These are phyloP conservation scores for Puccinia horiana DNA, from an alignment of 1,284 basidiomycete species.

Conservation along the genomic window DNA sequence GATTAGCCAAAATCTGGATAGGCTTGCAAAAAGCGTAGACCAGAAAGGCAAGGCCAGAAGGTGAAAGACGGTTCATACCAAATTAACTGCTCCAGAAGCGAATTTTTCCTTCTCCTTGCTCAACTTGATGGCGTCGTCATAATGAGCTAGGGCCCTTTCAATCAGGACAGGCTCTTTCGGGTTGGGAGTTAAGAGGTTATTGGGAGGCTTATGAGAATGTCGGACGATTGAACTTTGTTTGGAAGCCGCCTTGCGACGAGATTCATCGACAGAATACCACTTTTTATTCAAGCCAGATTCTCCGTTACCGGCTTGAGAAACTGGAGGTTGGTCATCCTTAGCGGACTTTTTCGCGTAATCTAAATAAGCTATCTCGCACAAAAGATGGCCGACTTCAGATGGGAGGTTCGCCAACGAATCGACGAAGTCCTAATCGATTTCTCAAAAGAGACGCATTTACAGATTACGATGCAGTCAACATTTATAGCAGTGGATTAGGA, in stretches of 20 bases:
- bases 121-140: slow-evolving; percentile 49
- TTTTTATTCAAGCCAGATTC: slow-evolving; percentile 41
- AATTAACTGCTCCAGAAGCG: slow-evolving; percentile 41
- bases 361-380: slow-evolving; percentile 49
- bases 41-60: neutral
- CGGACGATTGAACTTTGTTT: slow-evolving; percentile 48
- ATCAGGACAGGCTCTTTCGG: slow-evolving; percentile 40
- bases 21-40: neutral
- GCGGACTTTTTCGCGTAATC: slow-evolving; percentile 47
- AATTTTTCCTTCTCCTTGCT: slow-evolving; percentile 48
- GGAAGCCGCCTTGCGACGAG: slow-evolving; percentile 39
- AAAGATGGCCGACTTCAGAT: slow-evolving; percentile 40
- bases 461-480: neutral
- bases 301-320: slow-evolving; percentile 45
- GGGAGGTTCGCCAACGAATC: slow-evolving; percentile 45
- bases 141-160: slow-evolving; percentile 42
- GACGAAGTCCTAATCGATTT: slow-evolving; percentile 36
- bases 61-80: slow-evolving; percentile 9
- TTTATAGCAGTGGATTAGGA: neutral
- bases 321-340: slow-evolving; percentile 43
- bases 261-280: slow-evolving; percentile 49
- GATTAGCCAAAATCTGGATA: neutral
- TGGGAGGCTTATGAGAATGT: slow-evolving; percentile 47
- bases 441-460: neutral
- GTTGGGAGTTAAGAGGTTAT: slow-evolving; percentile 48